Percentiles rank a stretch among this genome's conserved stretches.
Evolutionary conservation across 768 basidiomycete species (phyloP).

Genomic region (Gautieria morchelliformis): DNA sequence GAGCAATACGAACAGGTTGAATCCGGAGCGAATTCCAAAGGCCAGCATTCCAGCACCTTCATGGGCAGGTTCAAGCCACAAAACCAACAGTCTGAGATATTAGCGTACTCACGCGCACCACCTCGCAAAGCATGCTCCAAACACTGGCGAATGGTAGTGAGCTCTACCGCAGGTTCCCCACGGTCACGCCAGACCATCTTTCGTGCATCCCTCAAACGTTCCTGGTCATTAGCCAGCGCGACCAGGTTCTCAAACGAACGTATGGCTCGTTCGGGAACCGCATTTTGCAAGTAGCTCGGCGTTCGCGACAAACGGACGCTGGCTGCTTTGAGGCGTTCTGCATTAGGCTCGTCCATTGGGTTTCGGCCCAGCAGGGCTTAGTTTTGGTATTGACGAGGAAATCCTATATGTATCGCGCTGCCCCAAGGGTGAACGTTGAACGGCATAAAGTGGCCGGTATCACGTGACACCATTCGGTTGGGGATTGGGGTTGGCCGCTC

Average conservation of each 20-base stretch:
- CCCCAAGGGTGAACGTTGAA: no score
- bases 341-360: background rate
- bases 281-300: background rate
- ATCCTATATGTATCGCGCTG: no score
- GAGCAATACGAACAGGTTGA: slow-evolving; percentile 74
- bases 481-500: no score
- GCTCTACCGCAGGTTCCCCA: slow-evolving; percentile 64
- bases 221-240: slow-evolving; percentile 76
- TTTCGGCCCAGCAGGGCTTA: no score
- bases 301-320: background rate
- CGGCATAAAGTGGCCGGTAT: no score
- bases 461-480: no score
- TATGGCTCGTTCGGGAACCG: slow-evolving; percentile 33
- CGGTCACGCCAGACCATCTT: slow-evolving; percentile 77
- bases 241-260: slow-evolving; percentile 79
- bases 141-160: slow-evolving; percentile 55
- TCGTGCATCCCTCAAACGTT: slow-evolving; percentile 59
- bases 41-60: slow-evolving; percentile 75
- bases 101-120: slow-evolving; percentile 48
- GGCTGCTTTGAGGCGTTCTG: background rate
- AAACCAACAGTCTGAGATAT: background rate
- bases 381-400: no score
- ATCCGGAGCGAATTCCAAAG: slow-evolving; percentile 70
- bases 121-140: slow-evolving; percentile 63
- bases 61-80: background rate